Conservation (phyloP, 257 asterid species). For the Nicotiana attenuata region DNA sequence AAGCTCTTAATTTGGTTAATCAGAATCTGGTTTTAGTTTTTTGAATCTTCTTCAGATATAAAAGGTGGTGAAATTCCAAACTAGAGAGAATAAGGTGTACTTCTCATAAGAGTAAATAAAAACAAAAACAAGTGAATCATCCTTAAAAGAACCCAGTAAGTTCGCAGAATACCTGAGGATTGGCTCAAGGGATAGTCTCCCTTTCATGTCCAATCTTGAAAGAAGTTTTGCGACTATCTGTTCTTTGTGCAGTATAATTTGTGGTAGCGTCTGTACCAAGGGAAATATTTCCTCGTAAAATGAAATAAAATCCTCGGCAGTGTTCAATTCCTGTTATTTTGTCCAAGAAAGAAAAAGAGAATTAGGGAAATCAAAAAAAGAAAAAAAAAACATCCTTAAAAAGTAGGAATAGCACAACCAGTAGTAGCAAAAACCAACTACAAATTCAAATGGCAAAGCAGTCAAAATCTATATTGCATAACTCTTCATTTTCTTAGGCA, state of each 20-base stretch:
- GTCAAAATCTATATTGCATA: background rate
- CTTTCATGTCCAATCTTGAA: constrained; percentile 54
- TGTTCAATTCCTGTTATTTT: constrained; percentile 74
- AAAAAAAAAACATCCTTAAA: background rate
- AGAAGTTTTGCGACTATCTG: constrained; percentile 54
- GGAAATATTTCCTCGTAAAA: constrained; percentile 80
- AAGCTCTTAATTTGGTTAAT: constrained; percentile 3
- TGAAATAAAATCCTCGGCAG: constrained; percentile 86
- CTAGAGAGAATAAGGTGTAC: background rate
- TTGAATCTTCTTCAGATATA: background rate
- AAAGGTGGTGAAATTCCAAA: background rate
- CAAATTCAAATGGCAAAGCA: constrained; percentile 2
- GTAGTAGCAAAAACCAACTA: background rate
- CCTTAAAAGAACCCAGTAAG: background rate
- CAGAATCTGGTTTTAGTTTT: background rate
- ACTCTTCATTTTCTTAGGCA: constrained; percentile 3
- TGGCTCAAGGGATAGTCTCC: constrained; percentile 76
- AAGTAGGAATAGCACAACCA: background rate
- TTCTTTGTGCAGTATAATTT: constrained; percentile 78
- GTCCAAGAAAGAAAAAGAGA: background rate
- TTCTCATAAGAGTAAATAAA: background rate
- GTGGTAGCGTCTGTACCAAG: constrained; percentile 84
- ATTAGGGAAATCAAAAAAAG: constrained; percentile 7
- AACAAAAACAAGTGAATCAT: background rate
- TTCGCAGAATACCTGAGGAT: constrained; percentile 54